phyloP scores from a whole-genome alignment of 306 rosid genomes.

The Medicago lupulina region DNA sequence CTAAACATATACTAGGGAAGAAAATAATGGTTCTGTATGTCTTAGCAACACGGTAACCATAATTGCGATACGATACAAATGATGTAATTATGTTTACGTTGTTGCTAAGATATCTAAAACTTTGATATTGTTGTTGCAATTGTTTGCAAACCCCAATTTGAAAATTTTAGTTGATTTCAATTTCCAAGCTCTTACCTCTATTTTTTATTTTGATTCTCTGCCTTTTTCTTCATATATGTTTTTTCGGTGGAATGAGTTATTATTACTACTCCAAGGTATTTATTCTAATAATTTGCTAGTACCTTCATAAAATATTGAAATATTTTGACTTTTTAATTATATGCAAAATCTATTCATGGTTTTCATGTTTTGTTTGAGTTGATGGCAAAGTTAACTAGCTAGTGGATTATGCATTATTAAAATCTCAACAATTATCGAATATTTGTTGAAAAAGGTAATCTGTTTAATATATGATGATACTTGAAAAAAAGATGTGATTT shows the following conservation, averaged over 20 bases:
- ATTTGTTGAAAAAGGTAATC: background rate
- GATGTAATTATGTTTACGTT: background rate
- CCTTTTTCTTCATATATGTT: background rate
- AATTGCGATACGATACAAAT: too few relatives aligned
- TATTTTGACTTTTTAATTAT: background rate
- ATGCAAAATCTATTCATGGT: background rate
- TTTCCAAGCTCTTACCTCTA: background rate
- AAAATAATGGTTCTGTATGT: background rate
- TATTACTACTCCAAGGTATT: background rate
- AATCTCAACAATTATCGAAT: background rate
- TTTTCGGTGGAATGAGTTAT: constrained; percentile 6
- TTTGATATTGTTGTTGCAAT: background rate
- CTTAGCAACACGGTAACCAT: too few relatives aligned
- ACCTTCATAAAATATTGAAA: background rate
- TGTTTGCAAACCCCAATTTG: background rate
- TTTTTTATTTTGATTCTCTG: background rate
- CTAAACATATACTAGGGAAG: background rate
- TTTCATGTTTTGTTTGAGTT: background rate
- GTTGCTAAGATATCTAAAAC: background rate
- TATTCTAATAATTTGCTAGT: background rate
- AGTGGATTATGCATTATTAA: too few relatives aligned
- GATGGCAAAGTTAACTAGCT: too few relatives aligned
- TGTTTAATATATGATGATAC: background rate
- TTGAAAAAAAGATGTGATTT: background rate
- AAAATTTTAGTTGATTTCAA: background rate